Evolutionary conservation across 306 rosid species (phyloP).

Genomic region (Malus asiatica): DNA sequence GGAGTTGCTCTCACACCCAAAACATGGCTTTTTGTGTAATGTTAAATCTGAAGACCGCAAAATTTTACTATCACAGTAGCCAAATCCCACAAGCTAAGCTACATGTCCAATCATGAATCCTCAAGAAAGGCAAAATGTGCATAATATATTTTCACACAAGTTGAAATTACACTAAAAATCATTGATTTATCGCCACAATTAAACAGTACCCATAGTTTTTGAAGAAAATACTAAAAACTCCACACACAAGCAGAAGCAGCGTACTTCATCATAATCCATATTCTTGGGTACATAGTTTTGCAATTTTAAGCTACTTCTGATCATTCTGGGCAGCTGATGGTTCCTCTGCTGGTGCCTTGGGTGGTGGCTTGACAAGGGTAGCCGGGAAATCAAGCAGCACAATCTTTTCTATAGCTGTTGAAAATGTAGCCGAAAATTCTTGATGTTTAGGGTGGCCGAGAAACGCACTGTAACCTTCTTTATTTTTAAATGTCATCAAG

Average conservation of each 20-base stretch:
- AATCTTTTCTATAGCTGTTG: conserved; percentile 73
- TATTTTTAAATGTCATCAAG: conserved; percentile 71
- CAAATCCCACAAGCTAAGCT: background rate
- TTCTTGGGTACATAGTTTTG: background rate
- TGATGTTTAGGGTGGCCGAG: conserved; percentile 67
- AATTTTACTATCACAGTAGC: background rate
- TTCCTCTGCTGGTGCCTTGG: conserved; percentile 2
- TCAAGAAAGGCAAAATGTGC: background rate
- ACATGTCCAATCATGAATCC: background rate
- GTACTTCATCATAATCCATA: conserved; percentile 1
- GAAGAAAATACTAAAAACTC: background rate
- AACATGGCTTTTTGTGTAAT: too few relatives aligned
- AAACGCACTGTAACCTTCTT: conserved; percentile 64
- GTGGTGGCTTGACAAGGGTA: conserved; percentile 43
- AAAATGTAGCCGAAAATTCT: conserved; percentile 67
- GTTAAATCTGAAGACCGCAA: too few relatives aligned
- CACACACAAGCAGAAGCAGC: conserved; percentile 1
- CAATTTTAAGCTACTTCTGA: background rate
- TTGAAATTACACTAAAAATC: conserved; percentile 21
- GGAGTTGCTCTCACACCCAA: too few relatives aligned
- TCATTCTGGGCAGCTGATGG: conserved; percentile 16
- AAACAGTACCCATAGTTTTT: background rate
- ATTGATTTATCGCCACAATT: background rate
- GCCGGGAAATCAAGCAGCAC: conserved; percentile 83
- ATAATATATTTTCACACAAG: background rate